Evolutionary conservation across 2,329 filamentous ascomycete species (phyloP).

Genomic region (Pseudocercospora eumusae): DNA sequence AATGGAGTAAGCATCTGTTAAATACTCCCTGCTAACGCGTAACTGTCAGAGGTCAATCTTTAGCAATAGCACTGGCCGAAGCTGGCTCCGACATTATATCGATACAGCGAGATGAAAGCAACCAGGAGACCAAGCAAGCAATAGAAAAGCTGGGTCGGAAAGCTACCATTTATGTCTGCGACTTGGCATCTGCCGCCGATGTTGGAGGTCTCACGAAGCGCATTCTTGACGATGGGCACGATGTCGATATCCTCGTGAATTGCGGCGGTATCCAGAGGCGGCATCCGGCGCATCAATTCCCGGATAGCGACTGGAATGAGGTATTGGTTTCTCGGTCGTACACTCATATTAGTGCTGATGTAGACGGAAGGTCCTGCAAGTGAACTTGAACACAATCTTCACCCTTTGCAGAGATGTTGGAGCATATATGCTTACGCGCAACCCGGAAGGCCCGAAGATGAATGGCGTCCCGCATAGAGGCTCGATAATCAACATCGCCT

Average conservation of each 20-base stretch:
- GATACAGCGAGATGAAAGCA: slow-evolving; percentile 58
- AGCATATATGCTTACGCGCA: slow-evolving; percentile 69
- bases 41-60: slow-evolving; percentile 44
- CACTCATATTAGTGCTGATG: background rate
- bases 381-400: slow-evolving; percentile 82
- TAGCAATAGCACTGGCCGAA: slow-evolving; percentile 53
- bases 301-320: slow-evolving; percentile 73
- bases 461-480: slow-evolving; percentile 58
- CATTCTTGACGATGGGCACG: slow-evolving; percentile 61
- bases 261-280: slow-evolving; percentile 83
- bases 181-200: slow-evolving; percentile 62
- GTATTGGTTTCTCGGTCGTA: slow-evolving; percentile 46
- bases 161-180: slow-evolving; percentile 66
- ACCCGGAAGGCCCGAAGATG: slow-evolving; percentile 36
- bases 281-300: slow-evolving; percentile 73
- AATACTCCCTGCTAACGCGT: background rate
- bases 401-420: slow-evolving; percentile 75
- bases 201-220: slow-evolving; percentile 58
- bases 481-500: slow-evolving; percentile 80
- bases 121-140: slow-evolving; percentile 58
- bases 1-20: background rate
- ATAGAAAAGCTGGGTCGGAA: slow-evolving; percentile 67
- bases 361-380: slow-evolving; percentile 59
- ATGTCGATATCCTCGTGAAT: slow-evolving; percentile 77
- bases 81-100: slow-evolving; percentile 54